Conservation (phyloP, 2,329 filamentous ascomycete species). For the Sclerotinia borealis region DNA sequence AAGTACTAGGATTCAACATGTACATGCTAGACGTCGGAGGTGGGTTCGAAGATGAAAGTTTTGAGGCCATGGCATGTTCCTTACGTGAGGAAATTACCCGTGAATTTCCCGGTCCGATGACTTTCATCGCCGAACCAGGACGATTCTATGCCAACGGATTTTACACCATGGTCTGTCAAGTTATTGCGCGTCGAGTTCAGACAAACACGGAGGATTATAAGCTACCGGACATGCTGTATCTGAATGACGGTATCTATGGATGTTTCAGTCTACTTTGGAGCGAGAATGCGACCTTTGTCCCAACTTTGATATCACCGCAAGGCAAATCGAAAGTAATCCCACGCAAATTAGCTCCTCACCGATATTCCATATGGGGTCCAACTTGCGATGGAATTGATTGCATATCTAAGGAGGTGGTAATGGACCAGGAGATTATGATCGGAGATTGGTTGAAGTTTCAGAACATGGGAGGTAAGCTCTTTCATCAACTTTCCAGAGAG, state of each 20-base stretch:
- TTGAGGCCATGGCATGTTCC: not conserved
- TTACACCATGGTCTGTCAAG: not conserved
- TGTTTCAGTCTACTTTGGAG: not conserved
- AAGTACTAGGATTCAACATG: too few relatives aligned
- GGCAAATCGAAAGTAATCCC: not conserved
- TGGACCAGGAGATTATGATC: not conserved
- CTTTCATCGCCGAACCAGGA: not conserved
- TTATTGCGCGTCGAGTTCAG: not conserved
- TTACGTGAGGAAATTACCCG: not conserved
- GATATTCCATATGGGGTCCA: not conserved
- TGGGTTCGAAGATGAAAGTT: not conserved
- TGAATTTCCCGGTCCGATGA: not conserved
- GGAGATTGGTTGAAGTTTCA: not conserved
- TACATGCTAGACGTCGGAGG: too few relatives aligned
- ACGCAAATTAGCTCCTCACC: not conserved
- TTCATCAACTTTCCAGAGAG: not conserved
- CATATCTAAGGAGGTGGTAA: not conserved
- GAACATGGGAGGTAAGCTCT: not conserved
- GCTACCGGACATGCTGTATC: not conserved
- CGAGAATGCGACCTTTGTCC: not conserved
- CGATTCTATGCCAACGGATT: not conserved
- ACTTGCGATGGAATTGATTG: not conserved
- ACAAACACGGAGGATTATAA: not conserved
- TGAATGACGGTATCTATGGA: not conserved
- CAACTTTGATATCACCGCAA: not conserved